A percentile compares a stretch with the other conserved stretches of the same genome.
phyloP scores from a whole-genome alignment of 164 flowering plant species.

The Macadamia integrifolia region DNA sequence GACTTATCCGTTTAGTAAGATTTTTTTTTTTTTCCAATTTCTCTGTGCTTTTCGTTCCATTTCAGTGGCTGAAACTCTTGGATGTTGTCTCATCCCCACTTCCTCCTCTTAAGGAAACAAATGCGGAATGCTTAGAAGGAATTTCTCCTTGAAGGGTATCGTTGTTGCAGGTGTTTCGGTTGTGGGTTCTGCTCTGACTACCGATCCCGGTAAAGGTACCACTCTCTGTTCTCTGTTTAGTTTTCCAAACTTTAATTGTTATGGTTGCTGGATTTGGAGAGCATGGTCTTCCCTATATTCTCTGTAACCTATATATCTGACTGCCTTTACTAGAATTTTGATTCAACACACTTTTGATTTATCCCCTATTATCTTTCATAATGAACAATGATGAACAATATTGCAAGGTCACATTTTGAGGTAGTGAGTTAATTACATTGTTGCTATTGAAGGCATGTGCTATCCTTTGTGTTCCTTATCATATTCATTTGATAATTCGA shows the following conservation, averaged over 20 bases:
- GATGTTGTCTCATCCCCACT: background rate
- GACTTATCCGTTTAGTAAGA: slow-evolving; percentile 13
- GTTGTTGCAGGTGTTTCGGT: slow-evolving; percentile 59
- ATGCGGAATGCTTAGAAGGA: slow-evolving; percentile 62
- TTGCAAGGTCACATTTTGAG: too few species aligned
- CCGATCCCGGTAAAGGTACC: slow-evolving; percentile 52
- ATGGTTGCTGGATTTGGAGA: too few species aligned
- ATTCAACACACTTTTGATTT: too few species aligned
- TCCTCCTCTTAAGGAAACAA: slow-evolving; percentile 34
- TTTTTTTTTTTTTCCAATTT: background rate
- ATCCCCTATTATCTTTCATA: too few species aligned
- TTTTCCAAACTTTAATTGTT: background rate
- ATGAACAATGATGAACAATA: too few species aligned
- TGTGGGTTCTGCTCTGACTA: slow-evolving; percentile 36
- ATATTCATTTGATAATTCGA: too few species aligned
- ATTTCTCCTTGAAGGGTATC: slow-evolving; percentile 54
- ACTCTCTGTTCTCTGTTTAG: background rate
- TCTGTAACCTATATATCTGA: too few species aligned
- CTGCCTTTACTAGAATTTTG: too few species aligned
- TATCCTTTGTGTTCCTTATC: too few species aligned
- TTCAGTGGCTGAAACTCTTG: background rate
- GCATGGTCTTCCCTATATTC: too few species aligned
- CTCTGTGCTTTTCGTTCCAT: background rate
- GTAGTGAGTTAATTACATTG: too few species aligned
- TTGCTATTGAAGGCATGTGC: too few species aligned